Base-by-base conservation (phyloP, 768 basidiomycete genomes). In the Aureoboletus auriporus region DNA sequence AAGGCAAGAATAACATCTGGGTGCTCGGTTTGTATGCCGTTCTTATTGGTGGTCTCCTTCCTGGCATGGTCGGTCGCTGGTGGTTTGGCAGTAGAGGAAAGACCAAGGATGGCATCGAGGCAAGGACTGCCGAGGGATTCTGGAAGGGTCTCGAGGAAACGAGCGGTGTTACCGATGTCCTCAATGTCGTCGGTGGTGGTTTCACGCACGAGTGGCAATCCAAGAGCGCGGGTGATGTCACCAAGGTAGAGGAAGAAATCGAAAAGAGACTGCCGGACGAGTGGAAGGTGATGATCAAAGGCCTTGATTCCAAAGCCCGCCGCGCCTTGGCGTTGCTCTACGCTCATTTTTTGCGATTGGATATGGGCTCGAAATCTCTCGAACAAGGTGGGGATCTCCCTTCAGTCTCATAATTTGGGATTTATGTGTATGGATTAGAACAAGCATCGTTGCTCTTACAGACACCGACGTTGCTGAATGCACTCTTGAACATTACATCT, bases 51-150 rank as follows among this genome's bases (percentile, higher is more conserved):
- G 84, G 83, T 42, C 77, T 84, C 2, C 77, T 99, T 17, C 96
- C 96, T 23, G 79, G 77, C 34, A 73, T 95, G 39, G 95, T 99
- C 45, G 89, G 92, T 12, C 80, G 84, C 30, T 98, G 96, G 96
- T 99, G 96, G 96, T 99, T 97, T 61, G 90, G 92, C 5, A 89
- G 83, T 57, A 78, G 89, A 48, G 76, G 82, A 54, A 84, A 80
- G 67, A 99, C 96, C 13, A 94, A 96, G 67, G 96, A 99, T 55
- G 92, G 93, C 36, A 77, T 96, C 47, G 74, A 90, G 51, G 81
- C 84, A 20, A 74, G 72, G 35, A 89, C 92, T 0, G 95, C 95
- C 3, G 83, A 91, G 28, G 72, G 77, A 0, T 93, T 93, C 72
- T 99, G 96, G 83, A 90, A 87, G 63, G 73, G 77, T 5, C 57